phyloP scores from a whole-genome alignment of 2,329 filamentous ascomycete species.

The Claviceps humidiphila region DNA sequence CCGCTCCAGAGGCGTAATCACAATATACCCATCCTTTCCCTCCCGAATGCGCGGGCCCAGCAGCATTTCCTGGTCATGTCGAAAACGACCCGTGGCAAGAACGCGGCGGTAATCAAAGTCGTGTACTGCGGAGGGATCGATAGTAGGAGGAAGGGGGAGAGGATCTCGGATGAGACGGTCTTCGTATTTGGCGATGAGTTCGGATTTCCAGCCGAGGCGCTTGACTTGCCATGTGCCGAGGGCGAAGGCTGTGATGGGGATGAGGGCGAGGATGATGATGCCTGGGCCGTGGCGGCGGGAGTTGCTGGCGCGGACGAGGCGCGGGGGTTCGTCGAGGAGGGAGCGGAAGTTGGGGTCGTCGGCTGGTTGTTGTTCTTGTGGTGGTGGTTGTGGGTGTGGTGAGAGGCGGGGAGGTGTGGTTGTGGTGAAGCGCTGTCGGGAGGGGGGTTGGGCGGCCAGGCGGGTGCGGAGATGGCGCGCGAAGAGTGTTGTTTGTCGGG shows the following conservation, averaged over 20 bases:
- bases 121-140: conserved; percentile 68
- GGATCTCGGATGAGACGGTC: conserved; percentile 79
- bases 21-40: conserved; percentile 79
- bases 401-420: not conserved
- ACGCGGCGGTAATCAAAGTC: conserved; percentile 92
- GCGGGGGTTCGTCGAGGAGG: conserved; percentile 73
- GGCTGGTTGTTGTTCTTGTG: conserved; percentile 35
- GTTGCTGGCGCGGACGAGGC: conserved; percentile 61
- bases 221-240: conserved; percentile 94
- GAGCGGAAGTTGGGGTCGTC: conserved; percentile 74
- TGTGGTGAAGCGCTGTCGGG: not conserved
- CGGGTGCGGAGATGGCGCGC: conserved; percentile 13
- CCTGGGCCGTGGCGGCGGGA: conserved; percentile 57
- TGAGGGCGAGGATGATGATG: conserved; percentile 69
- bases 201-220: conserved; percentile 85
- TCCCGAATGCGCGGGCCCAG: conserved; percentile 83
- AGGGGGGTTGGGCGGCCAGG: not conserved
- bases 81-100: conserved; percentile 55
- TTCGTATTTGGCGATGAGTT: conserved; percentile 81
- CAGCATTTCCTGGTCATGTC: conserved; percentile 93
- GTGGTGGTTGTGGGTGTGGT: conserved; percentile 1
- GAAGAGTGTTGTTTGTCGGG: not conserved
- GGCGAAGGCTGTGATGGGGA: conserved; percentile 79
- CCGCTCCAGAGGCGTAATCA: conserved; percentile 81
- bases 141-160: conserved; percentile 67